Conservation (phyloP, 495 filamentous ascomycete genomes). For the Aspergillus steynii region DNA sequence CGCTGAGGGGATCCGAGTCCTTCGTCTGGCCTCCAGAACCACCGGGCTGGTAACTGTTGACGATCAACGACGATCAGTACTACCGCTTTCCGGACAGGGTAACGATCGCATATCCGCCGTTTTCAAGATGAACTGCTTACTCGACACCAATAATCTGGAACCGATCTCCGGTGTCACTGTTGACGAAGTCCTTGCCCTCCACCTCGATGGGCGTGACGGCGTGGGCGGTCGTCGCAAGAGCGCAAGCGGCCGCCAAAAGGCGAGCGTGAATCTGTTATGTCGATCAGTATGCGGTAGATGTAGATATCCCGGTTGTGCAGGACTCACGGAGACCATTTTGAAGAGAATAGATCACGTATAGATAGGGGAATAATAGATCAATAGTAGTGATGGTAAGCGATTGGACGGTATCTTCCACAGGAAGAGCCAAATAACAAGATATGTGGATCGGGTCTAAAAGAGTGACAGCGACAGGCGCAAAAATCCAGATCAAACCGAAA, state of each 20-base stretch:
- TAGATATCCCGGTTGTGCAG: neutral
- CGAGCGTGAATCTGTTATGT: constrained; percentile 31
- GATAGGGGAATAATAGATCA: neutral
- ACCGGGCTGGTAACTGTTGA: constrained; percentile 79
- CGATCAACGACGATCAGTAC: constrained; percentile 22
- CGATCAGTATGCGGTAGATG: neutral
- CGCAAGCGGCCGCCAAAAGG: constrained; percentile 42
- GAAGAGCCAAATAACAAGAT: constrained; percentile 5
- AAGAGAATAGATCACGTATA: neutral
- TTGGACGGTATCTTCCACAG: constrained; percentile 9
- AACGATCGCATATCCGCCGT: constrained; percentile 20
- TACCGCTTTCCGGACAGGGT: constrained; percentile 12
- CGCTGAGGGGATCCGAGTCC: constrained; percentile 70
- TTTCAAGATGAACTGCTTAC: constrained; percentile 35
- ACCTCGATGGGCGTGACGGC: constrained; percentile 76
- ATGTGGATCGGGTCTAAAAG: constrained; percentile 6
- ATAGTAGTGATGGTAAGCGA: neutral
- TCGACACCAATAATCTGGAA: constrained; percentile 91
- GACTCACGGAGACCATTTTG: constrained; percentile 14
- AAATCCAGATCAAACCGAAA: neutral
- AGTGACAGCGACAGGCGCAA: constrained; percentile 26
- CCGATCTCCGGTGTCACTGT: constrained; percentile 72
- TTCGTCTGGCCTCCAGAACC: constrained; percentile 78
- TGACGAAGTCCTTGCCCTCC: constrained; percentile 78
- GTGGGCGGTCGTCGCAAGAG: constrained; percentile 50